Conservation (phyloP, 1,284 basidiomycete species). For the Ganoderma lingzhi region DNA sequence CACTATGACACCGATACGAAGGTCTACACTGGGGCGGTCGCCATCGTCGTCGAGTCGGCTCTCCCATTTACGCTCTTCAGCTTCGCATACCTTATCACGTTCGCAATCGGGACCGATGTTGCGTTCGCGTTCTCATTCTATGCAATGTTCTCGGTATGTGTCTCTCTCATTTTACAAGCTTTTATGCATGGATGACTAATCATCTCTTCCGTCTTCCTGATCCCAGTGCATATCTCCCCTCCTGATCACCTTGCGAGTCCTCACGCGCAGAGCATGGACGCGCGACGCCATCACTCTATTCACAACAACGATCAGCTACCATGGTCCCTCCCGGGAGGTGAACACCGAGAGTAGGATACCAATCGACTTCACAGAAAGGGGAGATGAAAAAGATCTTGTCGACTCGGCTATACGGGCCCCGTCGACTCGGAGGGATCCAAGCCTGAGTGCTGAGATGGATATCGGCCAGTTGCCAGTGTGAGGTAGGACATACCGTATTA, state of each 20-base stretch:
- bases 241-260: slow-evolving; percentile 44
- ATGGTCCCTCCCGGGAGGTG: slow-evolving; percentile 19
- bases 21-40: slow-evolving; percentile 29
- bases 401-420: background rate
- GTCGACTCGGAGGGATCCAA: background rate
- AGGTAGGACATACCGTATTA: background rate
- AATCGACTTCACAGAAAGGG: slow-evolving; percentile 11
- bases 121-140: slow-evolving; percentile 33
- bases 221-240: slow-evolving; percentile 42
- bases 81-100: slow-evolving; percentile 29
- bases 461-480: slow-evolving; percentile 2
- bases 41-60: slow-evolving; percentile 34
- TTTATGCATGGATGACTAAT: background rate
- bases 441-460: background rate
- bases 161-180: background rate
- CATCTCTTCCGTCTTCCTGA: no score
- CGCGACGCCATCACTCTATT: slow-evolving; percentile 23
- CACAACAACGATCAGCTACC: slow-evolving; percentile 31
- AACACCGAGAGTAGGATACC: slow-evolving; percentile 10
- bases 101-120: slow-evolving; percentile 30
- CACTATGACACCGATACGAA: slow-evolving; percentile 4
- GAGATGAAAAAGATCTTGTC: background rate
- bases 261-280: slow-evolving; percentile 43
- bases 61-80: slow-evolving; percentile 33
- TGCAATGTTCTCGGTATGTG: slow-evolving; percentile 33